These are phyloP conservation scores for Fusarium globosum DNA, from an alignment of 2,329 filamentous ascomycete genomes.

Conservation along the genomic window DNA sequence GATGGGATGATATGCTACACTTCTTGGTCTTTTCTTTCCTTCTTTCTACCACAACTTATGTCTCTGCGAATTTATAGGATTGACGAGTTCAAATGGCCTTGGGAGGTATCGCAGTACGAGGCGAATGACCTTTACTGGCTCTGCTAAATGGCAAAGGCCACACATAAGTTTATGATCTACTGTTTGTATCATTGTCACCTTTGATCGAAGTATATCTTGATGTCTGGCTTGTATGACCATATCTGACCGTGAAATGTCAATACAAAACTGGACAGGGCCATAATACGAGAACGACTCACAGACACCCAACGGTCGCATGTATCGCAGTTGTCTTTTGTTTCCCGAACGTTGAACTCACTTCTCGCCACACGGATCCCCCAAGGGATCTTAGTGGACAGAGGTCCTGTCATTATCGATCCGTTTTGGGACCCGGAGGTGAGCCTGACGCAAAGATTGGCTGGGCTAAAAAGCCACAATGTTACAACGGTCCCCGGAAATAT, in stretches of 20 bases:
- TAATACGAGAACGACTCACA: too few relatives aligned
- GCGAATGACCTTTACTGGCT: background rate
- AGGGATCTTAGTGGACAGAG: background rate
- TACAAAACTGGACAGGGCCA: background rate
- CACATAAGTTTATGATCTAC: background rate
- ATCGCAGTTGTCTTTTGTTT: too few relatives aligned
- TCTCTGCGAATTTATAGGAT: too few relatives aligned
- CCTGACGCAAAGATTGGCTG: background rate
- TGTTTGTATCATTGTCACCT: fast-evolving
- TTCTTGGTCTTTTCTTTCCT: too few relatives aligned
- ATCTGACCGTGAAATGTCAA: too few relatives aligned
- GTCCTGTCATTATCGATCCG: too few relatives aligned
- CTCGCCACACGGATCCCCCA: too few relatives aligned
- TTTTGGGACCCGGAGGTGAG: background rate
- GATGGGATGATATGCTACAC: background rate
- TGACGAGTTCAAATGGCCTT: background rate
- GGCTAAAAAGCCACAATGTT: background rate
- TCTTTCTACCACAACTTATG: fast-evolving
- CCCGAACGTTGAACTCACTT: background rate
- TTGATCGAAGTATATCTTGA: background rate
- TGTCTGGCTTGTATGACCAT: background rate
- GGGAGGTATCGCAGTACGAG: fast-evolving
- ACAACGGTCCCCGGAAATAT: background rate
- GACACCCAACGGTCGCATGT: background rate
- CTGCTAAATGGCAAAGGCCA: too few relatives aligned